Base-by-base conservation (phyloP, 106 monocot genomes). In the Dendrobium officinale region DNA sequence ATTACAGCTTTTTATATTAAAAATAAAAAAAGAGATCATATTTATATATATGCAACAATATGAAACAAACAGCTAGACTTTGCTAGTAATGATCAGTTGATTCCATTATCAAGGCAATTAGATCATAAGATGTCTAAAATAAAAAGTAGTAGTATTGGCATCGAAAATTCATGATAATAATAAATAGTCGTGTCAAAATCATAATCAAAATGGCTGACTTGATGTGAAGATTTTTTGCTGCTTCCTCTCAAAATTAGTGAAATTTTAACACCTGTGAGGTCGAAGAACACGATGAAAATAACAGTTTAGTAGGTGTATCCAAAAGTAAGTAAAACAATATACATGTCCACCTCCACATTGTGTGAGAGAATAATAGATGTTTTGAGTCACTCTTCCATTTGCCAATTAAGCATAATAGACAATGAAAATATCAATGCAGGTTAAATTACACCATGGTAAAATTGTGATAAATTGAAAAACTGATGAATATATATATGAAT, bases 201-300 rank as follows among this genome's bases (percentile, higher is more conserved):
- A 26, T 26, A 26, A 26, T 26, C 26, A 26, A 26, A 26, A 26
- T 26, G 26, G 26, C 26, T 26, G 26, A 26, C 26, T 26, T 26
- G 26, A 92, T 81, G 75, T 61, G 88, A 49, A 91, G 91, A 80
- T 91, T 89, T 76, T 95, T 98, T 45, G 94, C 86, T 16, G 89
- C 98, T 80, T 98, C 98, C 82, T 98, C 98, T 95, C 98, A 98
- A 70, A 98, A 98, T 75, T 95, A 95, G 40, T 81, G 88, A 77
- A 98, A 95, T 73, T 92, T 92, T 55, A 92, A 92, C 42, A 94
- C 95, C 98, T 98, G 29, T 37, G 48, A 22, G 45, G 9, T 84
- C 31, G 77, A 55, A 48, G 1, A 40, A 55, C 42, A 15, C 47
- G 45, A 19, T 61, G 68, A 29, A 9, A 29, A 59, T n/a, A n/a